A percentile compares a stretch with the other conserved stretches of the same genome.
These are phyloP conservation scores for Galerina sulciceps DNA, from an alignment of 768 basidiomycete species.

Conservation along the genomic window DNA sequence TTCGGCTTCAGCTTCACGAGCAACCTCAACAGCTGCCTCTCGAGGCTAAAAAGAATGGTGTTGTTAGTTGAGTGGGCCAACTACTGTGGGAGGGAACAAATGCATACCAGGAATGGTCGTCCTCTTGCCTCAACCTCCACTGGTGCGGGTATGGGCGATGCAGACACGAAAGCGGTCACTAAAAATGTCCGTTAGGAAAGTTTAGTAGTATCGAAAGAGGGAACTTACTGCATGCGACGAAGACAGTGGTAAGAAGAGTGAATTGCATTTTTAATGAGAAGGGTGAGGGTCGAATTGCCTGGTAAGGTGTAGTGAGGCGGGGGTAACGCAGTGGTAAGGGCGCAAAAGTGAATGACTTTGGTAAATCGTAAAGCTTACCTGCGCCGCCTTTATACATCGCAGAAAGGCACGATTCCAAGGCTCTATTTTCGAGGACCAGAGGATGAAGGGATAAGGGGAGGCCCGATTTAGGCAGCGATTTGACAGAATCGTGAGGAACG, in stretches of 20 bases:
- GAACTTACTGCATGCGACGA: constrained; percentile 20
- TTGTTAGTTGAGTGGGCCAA: not conserved
- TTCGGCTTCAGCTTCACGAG: constrained; percentile 15
- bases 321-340: not conserved
- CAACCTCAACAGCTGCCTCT: constrained; percentile 11
- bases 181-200: not conserved
- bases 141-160: constrained; percentile 17
- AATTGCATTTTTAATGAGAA: constrained; percentile 19
- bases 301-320: not conserved
- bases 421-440: too few species aligned
- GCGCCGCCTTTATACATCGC: not conserved
- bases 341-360: not conserved
- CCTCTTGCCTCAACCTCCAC: constrained; percentile 10
- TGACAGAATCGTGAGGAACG: too few species aligned
- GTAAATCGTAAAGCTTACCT: not conserved
- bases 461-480: too few species aligned
- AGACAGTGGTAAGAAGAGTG: constrained; percentile 15
- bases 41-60: constrained; percentile 2
- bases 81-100: not conserved
- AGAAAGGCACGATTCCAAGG: too few species aligned
- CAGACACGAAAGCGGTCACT: constrained; percentile 20
- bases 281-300: not conserved
- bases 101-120: constrained; percentile 9
- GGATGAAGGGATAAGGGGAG: too few species aligned
- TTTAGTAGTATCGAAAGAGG: not conserved